A percentile compares a stretch with the other conserved stretches of the same genome.
These are phyloP conservation scores for Atkinsonella hypoxylon DNA, from an alignment of 2,329 filamentous ascomycete species.

Conservation along the genomic window DNA sequence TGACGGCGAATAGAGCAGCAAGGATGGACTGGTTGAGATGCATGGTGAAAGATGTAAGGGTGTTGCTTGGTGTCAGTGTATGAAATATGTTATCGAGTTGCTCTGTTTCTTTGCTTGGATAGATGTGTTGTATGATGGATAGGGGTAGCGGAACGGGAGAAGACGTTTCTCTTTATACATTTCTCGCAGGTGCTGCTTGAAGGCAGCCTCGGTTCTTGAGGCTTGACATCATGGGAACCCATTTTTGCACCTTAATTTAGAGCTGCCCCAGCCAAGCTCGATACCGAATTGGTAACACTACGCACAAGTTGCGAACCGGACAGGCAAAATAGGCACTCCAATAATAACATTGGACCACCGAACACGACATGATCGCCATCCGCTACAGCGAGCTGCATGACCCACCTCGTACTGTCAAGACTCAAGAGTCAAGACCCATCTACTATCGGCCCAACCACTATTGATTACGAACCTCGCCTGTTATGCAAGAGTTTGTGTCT, in stretches of 20 bases:
- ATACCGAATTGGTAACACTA: not conserved
- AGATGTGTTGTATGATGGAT: not conserved
- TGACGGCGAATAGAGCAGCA: slow-evolving; percentile 22
- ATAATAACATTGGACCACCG: not conserved
- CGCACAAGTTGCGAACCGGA: too few relatives aligned
- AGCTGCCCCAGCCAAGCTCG: not conserved
- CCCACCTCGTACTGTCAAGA: not conserved
- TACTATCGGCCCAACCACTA: not conserved
- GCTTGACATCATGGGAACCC: not conserved
- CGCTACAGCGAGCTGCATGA: not conserved
- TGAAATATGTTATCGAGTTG: not conserved
- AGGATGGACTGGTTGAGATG: slow-evolving; percentile 29
- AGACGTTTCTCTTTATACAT: not conserved
- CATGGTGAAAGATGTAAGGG: slow-evolving; percentile 20
- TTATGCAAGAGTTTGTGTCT: not conserved
- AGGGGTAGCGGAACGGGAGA: not conserved
- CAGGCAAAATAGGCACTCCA: not conserved
- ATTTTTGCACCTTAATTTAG: not conserved
- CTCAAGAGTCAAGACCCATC: not conserved
- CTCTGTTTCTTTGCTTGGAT: too few relatives aligned
- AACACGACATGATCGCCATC: not conserved
- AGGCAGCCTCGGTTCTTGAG: not conserved
- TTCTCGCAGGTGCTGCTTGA: not conserved
- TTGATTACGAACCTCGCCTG: not conserved
- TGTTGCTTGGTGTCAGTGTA: not conserved